A percentile compares a stretch with the other conserved stretches of the same genome.
Conservation (phyloP, 495 filamentous ascomycete genomes). For the Amphirosellinia nigrospora region DNA sequence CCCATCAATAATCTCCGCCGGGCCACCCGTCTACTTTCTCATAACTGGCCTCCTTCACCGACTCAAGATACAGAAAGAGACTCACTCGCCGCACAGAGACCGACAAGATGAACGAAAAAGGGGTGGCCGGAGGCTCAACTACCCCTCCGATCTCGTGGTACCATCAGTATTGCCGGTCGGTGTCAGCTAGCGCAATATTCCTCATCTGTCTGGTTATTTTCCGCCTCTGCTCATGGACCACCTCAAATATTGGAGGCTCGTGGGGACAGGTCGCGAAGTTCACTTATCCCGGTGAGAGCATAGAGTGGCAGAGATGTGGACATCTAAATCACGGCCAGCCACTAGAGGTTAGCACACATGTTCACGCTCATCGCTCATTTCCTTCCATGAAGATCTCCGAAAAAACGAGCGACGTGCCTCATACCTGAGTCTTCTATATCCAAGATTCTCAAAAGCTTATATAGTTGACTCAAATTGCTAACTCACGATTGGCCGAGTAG, state of each 20-base stretch:
- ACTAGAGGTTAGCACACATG: slow-evolving; percentile 41
- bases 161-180: not conserved
- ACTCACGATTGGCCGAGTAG: not conserved
- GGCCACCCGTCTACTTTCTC: no score
- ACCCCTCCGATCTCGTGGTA: not conserved
- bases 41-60: not conserved
- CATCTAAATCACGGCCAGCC: slow-evolving; percentile 33
- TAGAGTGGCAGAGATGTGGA: slow-evolving; percentile 49
- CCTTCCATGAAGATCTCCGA: not conserved
- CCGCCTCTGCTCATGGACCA: not conserved
- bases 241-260: not conserved
- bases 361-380: not conserved
- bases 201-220: not conserved
- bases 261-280: not conserved
- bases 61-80: not conserved
- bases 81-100: not conserved
- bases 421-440: no score
- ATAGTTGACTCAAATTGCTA: not conserved
- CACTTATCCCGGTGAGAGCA: slow-evolving; percentile 44
- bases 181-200: not conserved
- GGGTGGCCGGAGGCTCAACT: not conserved
- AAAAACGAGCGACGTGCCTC: not conserved
- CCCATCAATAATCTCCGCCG: no score
- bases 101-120: not conserved
- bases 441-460: not conserved